Percentiles rank a stretch among this genome's conserved stretches.
These are phyloP conservation scores for Neonectria magnoliae DNA, from an alignment of 2,329 filamentous ascomycete genomes.

Conservation along the genomic window DNA sequence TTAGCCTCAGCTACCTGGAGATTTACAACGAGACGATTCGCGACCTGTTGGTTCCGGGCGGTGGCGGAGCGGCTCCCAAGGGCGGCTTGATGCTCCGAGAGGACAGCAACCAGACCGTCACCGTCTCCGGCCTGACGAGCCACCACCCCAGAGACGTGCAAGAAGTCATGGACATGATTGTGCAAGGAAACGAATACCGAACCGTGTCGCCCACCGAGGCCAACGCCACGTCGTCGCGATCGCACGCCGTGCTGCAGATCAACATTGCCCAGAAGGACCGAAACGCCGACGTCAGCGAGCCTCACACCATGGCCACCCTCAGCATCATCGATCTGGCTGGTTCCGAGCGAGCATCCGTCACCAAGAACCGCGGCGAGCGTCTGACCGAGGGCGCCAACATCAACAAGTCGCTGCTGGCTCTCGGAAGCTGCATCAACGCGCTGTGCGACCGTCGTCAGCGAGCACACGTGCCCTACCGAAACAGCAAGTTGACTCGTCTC, in stretches of 20 bases:
- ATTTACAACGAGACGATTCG: conserved; percentile 99
- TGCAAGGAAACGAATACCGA: conserved; percentile 90
- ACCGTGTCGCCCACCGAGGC: conserved; percentile 97
- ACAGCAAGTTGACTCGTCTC: conserved; percentile 94
- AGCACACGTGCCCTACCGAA: conserved; percentile 95
- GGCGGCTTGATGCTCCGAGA: conserved; percentile 87
- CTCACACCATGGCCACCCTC: conserved; percentile 96
- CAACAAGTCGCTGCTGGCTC: conserved; percentile 95
- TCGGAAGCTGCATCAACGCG: conserved; percentile 98
- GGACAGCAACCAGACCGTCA: conserved; percentile 92
- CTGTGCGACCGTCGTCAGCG: conserved; percentile 91
- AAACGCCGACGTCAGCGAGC: conserved; percentile 91
- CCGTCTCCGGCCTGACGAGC: conserved; percentile 88
- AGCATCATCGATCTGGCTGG: conserved; percentile 98
- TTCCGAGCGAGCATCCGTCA: conserved; percentile 94
- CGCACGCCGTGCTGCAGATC: conserved; percentile 96
- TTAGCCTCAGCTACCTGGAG: conserved; percentile 94
- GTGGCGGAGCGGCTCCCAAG: conserved; percentile 69
- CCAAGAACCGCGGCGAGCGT: conserved; percentile 93
- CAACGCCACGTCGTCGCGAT: conserved; percentile 96
- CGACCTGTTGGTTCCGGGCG: conserved; percentile 87
- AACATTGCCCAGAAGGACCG: conserved; percentile 95
- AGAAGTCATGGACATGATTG: conserved; percentile 99
- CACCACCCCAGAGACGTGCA: conserved; percentile 91
- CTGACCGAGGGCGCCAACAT: conserved; percentile 96